These are phyloP conservation scores for Pulveroboletus sp. DNA, from an alignment of 768 basidiomycete species.

Conservation along the genomic window DNA sequence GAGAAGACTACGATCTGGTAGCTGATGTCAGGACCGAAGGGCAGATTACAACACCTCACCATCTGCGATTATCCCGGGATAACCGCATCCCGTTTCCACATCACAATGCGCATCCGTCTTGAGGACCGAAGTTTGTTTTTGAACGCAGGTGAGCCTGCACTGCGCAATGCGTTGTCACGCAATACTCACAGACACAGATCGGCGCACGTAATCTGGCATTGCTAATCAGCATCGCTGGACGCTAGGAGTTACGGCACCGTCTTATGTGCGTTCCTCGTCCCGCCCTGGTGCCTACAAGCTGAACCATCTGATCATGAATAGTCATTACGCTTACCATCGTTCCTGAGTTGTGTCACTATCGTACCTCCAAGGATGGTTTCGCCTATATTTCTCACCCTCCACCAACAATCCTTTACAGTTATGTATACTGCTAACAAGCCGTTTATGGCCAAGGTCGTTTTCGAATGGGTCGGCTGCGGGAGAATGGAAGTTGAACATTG, in stretches of 20 bases:
- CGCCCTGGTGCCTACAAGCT: neutral
- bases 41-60: neutral
- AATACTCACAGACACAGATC: conserved; percentile 29
- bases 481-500: conserved; percentile 50
- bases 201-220: conserved; percentile 25
- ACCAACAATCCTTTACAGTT: conserved; percentile 39
- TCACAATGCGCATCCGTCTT: conserved; percentile 39
- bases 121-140: conserved; percentile 45
- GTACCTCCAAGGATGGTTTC: conserved; percentile 35
- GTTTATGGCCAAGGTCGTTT: conserved; percentile 40
- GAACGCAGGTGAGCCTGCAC: conserved; percentile 33
- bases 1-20: conserved; percentile 33
- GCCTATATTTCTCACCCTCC: conserved; percentile 29
- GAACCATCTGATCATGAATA: conserved; percentile 5
- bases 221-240: conserved; percentile 45
- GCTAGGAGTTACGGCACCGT: conserved; percentile 41
- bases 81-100: conserved; percentile 41
- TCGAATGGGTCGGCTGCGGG: conserved; percentile 40
- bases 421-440: conserved; percentile 41
- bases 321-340: conserved; percentile 30
- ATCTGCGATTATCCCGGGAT: conserved; percentile 9
- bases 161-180: neutral
- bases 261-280: conserved; percentile 38
- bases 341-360: conserved; percentile 37
- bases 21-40: conserved; percentile 5